A percentile compares a stretch with the other conserved stretches of the same genome.
phyloP scores from a whole-genome alignment of 371 early-diverging fungal species.

The Gilbertella persicaria region DNA sequence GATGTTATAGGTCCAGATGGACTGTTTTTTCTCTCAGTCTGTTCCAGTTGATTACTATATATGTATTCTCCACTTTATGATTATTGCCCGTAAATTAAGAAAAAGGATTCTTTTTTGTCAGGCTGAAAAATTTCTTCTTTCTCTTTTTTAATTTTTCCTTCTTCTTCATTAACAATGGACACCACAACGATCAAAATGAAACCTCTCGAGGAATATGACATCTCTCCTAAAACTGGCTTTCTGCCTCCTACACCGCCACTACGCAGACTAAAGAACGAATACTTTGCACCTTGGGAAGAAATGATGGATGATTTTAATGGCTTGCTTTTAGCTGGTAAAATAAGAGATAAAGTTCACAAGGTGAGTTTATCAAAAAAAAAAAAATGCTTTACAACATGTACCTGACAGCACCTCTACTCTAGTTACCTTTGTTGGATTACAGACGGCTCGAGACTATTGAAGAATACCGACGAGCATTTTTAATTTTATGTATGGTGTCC shows the following conservation, averaged over 20 bases:
- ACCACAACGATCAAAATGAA: constrained; percentile 22
- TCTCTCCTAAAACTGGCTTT: constrained; percentile 86
- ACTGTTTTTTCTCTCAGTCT: no score
- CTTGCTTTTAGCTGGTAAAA: constrained; percentile 74
- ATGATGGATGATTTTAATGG: constrained; percentile 79
- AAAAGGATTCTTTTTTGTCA: no score
- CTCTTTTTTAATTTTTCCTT: constrained; percentile 4
- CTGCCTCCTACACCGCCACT: constrained; percentile 80
- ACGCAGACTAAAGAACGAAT: constrained; percentile 65
- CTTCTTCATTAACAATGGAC: no score
- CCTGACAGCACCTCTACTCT: no score
- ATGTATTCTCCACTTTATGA: no score
- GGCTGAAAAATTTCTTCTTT: neutral
- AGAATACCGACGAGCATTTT: constrained; percentile 85
- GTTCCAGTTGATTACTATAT: no score
- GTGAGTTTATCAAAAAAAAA: constrained; percentile 36
- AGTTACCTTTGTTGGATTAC: constrained; percentile 80
- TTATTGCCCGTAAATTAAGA: constrained; percentile 1
- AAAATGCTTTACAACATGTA: neutral
- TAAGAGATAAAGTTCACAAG: constrained; percentile 73
- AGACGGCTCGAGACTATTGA: constrained; percentile 55
- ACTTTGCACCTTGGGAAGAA: constrained; percentile 90
- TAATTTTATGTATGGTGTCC: constrained; percentile 84
- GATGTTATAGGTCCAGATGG: no score
- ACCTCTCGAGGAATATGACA: constrained; percentile 78